Conservation (phyloP, 1,284 basidiomycete genomes). For the Trichosporon ovoides region DNA sequence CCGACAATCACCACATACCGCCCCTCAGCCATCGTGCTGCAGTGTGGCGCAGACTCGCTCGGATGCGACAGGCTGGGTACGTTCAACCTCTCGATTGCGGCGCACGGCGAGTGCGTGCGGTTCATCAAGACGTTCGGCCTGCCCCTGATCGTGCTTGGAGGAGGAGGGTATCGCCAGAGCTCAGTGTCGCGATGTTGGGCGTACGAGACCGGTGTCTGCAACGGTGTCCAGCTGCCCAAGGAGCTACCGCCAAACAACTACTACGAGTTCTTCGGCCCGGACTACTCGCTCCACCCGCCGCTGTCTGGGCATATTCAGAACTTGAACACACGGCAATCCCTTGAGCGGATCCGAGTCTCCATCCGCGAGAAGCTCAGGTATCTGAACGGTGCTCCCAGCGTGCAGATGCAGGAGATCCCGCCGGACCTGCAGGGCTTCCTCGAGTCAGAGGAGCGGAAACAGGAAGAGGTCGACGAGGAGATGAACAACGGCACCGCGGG, state of each 20-base stretch:
- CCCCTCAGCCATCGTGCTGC: constrained; percentile 86
- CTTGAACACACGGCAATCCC: constrained; percentile 71
- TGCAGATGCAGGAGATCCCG: constrained; percentile 93
- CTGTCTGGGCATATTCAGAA: constrained; percentile 88
- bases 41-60: constrained; percentile 95
- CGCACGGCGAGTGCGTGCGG: constrained; percentile 95
- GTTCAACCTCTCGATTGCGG: constrained; percentile 98
- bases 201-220: constrained; percentile 93
- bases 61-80: constrained; percentile 92
- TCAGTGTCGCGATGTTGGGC: constrained; percentile 99
- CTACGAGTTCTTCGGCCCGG: constrained; percentile 86
- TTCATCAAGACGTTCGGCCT: constrained; percentile 89
- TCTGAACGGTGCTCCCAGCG: constrained; percentile 89
- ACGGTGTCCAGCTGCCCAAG: constrained; percentile 78
- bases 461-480: constrained; percentile 65
- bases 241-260: constrained; percentile 84
- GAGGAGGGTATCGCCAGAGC: constrained; percentile 78
- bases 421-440: constrained; percentile 79
- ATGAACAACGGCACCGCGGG: constrained; percentile 42
- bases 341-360: constrained; percentile 79
- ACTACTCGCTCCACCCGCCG: constrained; percentile 88
- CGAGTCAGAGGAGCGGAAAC: constrained; percentile 65
- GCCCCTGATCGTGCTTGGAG: constrained; percentile 84
- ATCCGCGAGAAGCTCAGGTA: constrained; percentile 90
- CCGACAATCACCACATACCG: constrained; percentile 86